phyloP scores from a whole-genome alignment of 495 filamentous ascomycete genomes.

The Daldinia caldariorum region DNA sequence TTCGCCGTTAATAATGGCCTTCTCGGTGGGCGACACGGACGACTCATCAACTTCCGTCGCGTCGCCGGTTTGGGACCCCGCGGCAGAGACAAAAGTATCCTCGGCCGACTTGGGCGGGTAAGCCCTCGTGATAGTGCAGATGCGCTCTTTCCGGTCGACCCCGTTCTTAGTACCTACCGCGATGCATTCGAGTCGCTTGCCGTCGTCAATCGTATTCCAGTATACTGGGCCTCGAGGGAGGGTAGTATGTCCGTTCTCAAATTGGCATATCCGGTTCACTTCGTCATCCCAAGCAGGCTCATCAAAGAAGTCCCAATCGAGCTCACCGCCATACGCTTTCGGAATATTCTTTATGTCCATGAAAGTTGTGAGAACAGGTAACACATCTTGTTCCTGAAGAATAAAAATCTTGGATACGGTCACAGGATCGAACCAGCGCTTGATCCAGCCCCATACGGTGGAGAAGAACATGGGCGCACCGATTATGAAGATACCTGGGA shows the following conservation, averaged over 20 bases:
- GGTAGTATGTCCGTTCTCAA: slow-evolving; percentile 55
- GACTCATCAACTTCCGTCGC: slow-evolving; percentile 33
- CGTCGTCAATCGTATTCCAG: slow-evolving; percentile 57
- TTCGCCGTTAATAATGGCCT: slow-evolving; percentile 29
- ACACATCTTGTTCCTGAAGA: slow-evolving; percentile 72
- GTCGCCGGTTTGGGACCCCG: slow-evolving; percentile 32
- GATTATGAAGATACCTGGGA: slow-evolving; percentile 68
- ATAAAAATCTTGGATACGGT: slow-evolving; percentile 96
- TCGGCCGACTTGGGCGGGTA: slow-evolving; percentile 40
- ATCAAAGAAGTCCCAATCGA: slow-evolving; percentile 82
- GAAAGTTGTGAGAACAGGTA: slow-evolving; percentile 76
- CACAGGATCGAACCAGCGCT: slow-evolving; percentile 93
- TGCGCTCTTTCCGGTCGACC: slow-evolving; percentile 49
- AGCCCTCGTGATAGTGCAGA: slow-evolving; percentile 57
- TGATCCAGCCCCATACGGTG: slow-evolving; percentile 94
- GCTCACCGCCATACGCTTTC: slow-evolving; percentile 82
- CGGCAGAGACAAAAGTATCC: slow-evolving; percentile 23
- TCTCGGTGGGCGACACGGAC: slow-evolving; percentile 25
- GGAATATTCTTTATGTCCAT: slow-evolving; percentile 85
- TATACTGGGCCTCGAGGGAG: slow-evolving; percentile 62
- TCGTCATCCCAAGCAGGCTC: slow-evolving; percentile 67
- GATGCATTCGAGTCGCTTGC: slow-evolving; percentile 54
- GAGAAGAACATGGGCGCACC: slow-evolving; percentile 91
- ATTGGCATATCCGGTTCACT: slow-evolving; percentile 52
- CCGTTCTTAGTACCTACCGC: slow-evolving; percentile 55